phyloP scores from a whole-genome alignment of 805 yeast genomes.

The Ogataea angusta region DNA sequence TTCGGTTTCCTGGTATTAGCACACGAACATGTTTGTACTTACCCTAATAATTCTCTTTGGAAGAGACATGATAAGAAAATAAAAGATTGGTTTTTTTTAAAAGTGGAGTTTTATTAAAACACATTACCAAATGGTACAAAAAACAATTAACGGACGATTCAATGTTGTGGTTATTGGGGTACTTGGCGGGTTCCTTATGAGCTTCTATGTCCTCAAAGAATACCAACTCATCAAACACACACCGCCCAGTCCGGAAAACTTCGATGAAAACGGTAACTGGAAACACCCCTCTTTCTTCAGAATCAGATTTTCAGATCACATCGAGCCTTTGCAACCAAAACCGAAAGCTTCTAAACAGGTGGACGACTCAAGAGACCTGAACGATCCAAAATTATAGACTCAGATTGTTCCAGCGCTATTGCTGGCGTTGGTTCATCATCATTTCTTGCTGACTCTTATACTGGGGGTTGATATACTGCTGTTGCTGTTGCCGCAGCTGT shows the following conservation, averaged over 20 bases:
- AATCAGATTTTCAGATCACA: slow-evolving; percentile 33
- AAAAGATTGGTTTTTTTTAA: not conserved
- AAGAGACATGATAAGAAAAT: slow-evolving; percentile 44
- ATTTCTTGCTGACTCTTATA: slow-evolving; percentile 25
- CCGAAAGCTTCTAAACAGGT: slow-evolving; percentile 29
- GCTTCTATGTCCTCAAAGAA: slow-evolving; percentile 30
- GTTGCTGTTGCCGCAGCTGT: slow-evolving; percentile 23
- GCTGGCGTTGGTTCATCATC: slow-evolving; percentile 24
- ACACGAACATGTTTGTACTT: slow-evolving; percentile 23
- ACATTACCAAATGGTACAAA: slow-evolving; percentile 10
- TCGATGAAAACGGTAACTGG: slow-evolving; percentile 38
- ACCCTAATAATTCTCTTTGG: slow-evolving; percentile 92
- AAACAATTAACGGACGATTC: slow-evolving; percentile 29
- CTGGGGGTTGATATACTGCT: slow-evolving; percentile 16
- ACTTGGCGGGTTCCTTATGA: slow-evolving; percentile 26
- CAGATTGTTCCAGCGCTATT: not conserved
- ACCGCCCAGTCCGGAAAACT: slow-evolving; percentile 38
- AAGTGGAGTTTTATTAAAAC: slow-evolving; percentile 4
- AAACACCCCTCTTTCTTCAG: slow-evolving; percentile 34
- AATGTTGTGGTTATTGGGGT: slow-evolving; percentile 27
- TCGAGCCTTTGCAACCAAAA: slow-evolving; percentile 38
- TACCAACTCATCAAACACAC: slow-evolving; percentile 38
- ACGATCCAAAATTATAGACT: no score
- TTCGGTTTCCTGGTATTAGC: slow-evolving; percentile 69
- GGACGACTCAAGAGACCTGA: no score